Base-by-base conservation (phyloP, 1,139 yeast genomes). In the Hyphopichia khmerensis region DNA sequence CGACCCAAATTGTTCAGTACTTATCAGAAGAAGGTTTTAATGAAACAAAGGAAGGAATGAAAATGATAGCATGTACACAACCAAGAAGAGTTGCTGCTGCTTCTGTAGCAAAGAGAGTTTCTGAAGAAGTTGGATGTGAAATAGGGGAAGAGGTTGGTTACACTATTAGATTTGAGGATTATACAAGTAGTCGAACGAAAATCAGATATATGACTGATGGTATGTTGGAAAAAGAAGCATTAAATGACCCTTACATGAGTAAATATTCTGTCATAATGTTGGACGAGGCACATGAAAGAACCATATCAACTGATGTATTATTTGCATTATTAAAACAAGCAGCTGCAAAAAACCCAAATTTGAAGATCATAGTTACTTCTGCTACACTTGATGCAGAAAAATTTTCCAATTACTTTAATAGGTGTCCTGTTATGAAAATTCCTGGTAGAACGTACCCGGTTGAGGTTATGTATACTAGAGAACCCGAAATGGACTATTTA, bases 281-380 rank as follows among this genome's bases (percentile, higher is more conserved):
- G 42, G 98, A 90, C 65, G 98, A 90, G 63, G 97, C 97, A 0
- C 99, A 93, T 63, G 99, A 93, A 62, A 76, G 99, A 55, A 91
- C 98, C 0, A 81, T 93, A 36, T 87, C 97, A 0, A 93, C 98
- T 0, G 99, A 93, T 71, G 87, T 93, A 4, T 66, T 93, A 30
- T 90, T 93, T 72, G 96, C 96, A 0, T 66, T 93, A 38, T 65
- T 93, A 48, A 87, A 90, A 53, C 75, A 84, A 47, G 95, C 96
- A 0, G 78, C 84, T 0, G 54, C 59, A 15, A 65, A 79, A 38
- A 80, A 95, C 45, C 95, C 96, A 0, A 82, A 85, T 43, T 65
- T 93, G 43, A 84, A 84, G 55, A 72, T 91, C 4, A 84, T 93
- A 41, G 83, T 90, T 6, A 90, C 98, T 0, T 91, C 97, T 2